Conservation (phyloP, 805 yeast genomes). For the Saccharomycopsis sp. region DNA sequence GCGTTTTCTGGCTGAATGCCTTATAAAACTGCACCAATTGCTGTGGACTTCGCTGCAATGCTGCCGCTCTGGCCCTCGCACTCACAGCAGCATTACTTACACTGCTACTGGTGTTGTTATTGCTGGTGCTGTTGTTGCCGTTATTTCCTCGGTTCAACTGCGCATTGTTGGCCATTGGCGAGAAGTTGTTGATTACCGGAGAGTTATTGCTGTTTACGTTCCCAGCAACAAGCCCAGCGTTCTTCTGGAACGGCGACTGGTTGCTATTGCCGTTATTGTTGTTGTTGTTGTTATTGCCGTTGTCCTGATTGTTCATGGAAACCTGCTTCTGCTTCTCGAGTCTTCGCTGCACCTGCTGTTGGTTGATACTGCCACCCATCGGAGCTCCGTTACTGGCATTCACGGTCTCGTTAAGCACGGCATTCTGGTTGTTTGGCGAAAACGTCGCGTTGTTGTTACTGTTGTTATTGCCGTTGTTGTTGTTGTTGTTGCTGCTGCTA, state of each 20-base stretch:
- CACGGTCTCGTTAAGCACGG: constrained; percentile 3
- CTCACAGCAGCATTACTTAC: background rate
- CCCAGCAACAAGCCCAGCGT: constrained; percentile 6
- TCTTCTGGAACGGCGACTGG: constrained; percentile 7
- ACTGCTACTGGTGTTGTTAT: background rate
- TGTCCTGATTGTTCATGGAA: background rate
- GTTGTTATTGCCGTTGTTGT: no score
- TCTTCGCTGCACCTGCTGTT: constrained; percentile 19
- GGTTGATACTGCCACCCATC: constrained; percentile 12
- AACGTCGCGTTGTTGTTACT: background rate
- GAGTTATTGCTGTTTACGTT: background rate
- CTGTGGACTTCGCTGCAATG: background rate
- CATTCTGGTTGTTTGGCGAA: background rate
- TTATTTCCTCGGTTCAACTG: background rate
- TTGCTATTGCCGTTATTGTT: background rate
- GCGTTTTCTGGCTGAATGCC: constrained; percentile 1
- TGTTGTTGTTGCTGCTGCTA: background rate
- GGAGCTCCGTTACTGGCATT: constrained; percentile 10
- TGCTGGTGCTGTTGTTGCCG: constrained; percentile 3
- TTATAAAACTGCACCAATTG: constrained; percentile 9
- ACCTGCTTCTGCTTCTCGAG: constrained; percentile 10
- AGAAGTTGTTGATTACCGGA: constrained; percentile 3
- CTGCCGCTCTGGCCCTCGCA: background rate
- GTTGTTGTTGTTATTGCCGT: no score
- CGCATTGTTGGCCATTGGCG: constrained; percentile 7